Conservation (phyloP, 768 basidiomycete genomes). For the Sutorius australiensis region DNA sequence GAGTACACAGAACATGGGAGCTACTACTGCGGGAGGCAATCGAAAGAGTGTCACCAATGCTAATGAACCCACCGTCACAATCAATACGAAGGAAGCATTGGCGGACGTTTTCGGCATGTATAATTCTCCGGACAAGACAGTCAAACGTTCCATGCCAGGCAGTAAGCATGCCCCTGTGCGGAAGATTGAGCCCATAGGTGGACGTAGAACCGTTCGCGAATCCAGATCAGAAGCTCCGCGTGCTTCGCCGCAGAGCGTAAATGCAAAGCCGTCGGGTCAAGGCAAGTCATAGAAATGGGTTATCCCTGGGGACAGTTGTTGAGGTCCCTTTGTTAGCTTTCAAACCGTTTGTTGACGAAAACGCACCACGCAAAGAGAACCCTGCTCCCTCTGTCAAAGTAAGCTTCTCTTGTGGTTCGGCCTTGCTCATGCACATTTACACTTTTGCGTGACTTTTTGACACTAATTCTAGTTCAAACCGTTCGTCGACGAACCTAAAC, state of each 20-base stretch:
- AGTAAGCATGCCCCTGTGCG: constrained; percentile 72
- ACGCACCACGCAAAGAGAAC: constrained; percentile 43
- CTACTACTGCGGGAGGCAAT: constrained; percentile 25
- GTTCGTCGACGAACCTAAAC: constrained; percentile 54
- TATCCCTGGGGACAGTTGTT: constrained; percentile 17
- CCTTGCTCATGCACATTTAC: constrained; percentile 9
- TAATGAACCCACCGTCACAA: constrained; percentile 84
- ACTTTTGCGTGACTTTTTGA: neutral
- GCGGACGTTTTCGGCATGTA: constrained; percentile 96
- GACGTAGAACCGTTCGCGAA: constrained; percentile 19
- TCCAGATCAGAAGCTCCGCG: constrained; percentile 35
- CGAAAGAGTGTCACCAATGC: constrained; percentile 46
- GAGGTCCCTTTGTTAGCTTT: constrained; percentile 34
- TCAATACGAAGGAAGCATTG: constrained; percentile 94
- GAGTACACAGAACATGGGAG: constrained; percentile 38
- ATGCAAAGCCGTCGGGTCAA: constrained; percentile 34
- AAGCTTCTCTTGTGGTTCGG: neutral
- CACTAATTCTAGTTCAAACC: constrained; percentile 55
- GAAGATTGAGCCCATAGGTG: constrained; percentile 57
- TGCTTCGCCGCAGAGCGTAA: constrained; percentile 27
- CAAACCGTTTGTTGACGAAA: constrained; percentile 69
- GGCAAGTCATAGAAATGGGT: constrained; percentile 24
- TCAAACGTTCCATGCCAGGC: constrained; percentile 50
- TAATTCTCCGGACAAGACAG: constrained; percentile 82
- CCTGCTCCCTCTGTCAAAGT: constrained; percentile 28